Evolutionary conservation across 371 early-diverging fungal species (phyloP).

Genomic region (Rhizopus stolonifer): DNA sequence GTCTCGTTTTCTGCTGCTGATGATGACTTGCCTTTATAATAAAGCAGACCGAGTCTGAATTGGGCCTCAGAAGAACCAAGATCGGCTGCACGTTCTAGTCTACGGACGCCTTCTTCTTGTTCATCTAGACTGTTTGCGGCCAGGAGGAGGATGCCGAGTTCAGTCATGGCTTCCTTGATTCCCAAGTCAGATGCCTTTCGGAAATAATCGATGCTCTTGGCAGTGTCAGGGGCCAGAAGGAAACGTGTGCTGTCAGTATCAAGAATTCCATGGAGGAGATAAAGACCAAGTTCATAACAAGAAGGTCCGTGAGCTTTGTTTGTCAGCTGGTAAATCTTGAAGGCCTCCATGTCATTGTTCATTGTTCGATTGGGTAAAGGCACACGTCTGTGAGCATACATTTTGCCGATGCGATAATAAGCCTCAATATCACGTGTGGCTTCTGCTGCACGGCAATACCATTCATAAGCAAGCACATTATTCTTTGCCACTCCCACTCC

Average conservation of each 20-base stretch:
- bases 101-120: constrained; percentile 27
- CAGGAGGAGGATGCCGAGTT: constrained; percentile 30
- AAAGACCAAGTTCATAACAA: constrained; percentile 36
- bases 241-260: constrained; percentile 3
- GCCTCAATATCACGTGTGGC: constrained; percentile 41
- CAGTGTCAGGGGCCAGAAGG: constrained; percentile 14
- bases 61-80: constrained; percentile 32
- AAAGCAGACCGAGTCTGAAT: constrained; percentile 35
- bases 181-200: constrained; percentile 34
- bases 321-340: constrained; percentile 32
- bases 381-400: constrained; percentile 31
- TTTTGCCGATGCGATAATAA: constrained; percentile 39
- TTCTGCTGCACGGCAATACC: constrained; percentile 40
- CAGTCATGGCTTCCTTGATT: constrained; percentile 39
- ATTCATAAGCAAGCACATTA: constrained; percentile 43
- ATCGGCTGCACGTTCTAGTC: constrained; percentile 30
- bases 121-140: constrained; percentile 21
- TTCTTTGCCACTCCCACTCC: constrained; percentile 46
- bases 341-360: constrained; percentile 35
- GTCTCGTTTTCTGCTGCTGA: constrained; percentile 14
- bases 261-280: constrained; percentile 31
- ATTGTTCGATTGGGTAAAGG: background rate
- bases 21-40: constrained; percentile 27
- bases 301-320: constrained; percentile 32
- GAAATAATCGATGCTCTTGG: constrained; percentile 30